Evolutionary conservation across 1,139 yeast species (phyloP), one percentile per base, ranked within the genome.

Genomic region (Meyerozyma carpophila): DNA sequence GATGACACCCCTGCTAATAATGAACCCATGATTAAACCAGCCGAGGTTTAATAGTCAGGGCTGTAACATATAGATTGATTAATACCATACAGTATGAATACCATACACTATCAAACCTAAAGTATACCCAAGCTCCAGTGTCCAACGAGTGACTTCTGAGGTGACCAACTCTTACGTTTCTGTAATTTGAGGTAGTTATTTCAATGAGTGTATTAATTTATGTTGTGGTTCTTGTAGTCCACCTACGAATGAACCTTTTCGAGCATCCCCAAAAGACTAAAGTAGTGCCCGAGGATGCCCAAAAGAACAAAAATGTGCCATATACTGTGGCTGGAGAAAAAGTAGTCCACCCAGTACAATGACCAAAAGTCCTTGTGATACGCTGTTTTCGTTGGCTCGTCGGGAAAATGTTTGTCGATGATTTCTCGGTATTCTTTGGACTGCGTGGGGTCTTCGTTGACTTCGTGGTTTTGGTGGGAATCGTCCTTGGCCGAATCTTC

Each of bases 281-380:
- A 68, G 62, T 91, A 93, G 63, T 91, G 97, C 32, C 94, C 95
- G 46, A 87, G 66, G 21, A 90, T 81, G 2, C 98, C 98, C 32
- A 86, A 75, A 32, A 93, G 78, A 37, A 93, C 98, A 59, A 87
- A 88, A 14, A 89, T 62, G 64, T 93, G 98, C 98, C 98, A 93
- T 31, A 93, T 68, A 57, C 89, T 90, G 63, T 93, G 98, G 41
- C 96, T 88, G 32, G 81, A 76, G 47, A 82, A 72, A 26, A 75
- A 63, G 60, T 84, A 85, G 55, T 85, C 94, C 8, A 83, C 84
- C 93, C 96, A 90, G 94, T 84, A 93, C 57, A 82, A 73, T 27
- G 87, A 84, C 55, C 70, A 66, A 62, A 82, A 82, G 51, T 66
- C 80, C 31, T 62, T 59, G 37, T 63, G 62, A 50, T 70, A 66